phyloP scores from a whole-genome alignment of 2,329 filamentous ascomycete species.

The Penicillium sp. region DNA sequence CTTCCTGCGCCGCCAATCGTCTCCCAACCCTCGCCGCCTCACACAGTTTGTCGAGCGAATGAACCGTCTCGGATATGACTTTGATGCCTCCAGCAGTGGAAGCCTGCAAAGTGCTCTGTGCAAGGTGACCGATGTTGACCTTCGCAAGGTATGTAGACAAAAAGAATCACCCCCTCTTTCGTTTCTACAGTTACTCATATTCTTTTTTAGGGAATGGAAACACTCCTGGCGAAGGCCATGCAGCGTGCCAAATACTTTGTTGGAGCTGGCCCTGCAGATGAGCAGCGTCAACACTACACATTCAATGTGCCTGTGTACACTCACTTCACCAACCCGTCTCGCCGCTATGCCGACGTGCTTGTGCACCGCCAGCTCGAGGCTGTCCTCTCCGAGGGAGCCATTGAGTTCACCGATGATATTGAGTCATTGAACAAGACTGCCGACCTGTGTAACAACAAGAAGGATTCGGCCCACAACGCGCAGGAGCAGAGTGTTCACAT shows the following conservation, averaged over 20 bases:
- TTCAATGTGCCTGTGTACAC: slow-evolving; percentile 94
- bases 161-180: not conserved
- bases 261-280: slow-evolving; percentile 74
- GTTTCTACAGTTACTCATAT: slow-evolving; percentile 12
- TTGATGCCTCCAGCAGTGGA: slow-evolving; percentile 88
- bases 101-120: slow-evolving; percentile 93
- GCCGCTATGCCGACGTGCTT: slow-evolving; percentile 91
- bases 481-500: slow-evolving; percentile 99
- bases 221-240: slow-evolving; percentile 92
- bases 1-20: slow-evolving; percentile 80
- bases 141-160: slow-evolving; percentile 69
- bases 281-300: slow-evolving; percentile 84
- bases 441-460: slow-evolving; percentile 97
- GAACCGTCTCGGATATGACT: slow-evolving; percentile 85
- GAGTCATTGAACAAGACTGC: slow-evolving; percentile 89
- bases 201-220: slow-evolving; percentile 78
- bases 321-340: slow-evolving; percentile 93
- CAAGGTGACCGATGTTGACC: slow-evolving; percentile 83
- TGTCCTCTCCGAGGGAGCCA: slow-evolving; percentile 76
- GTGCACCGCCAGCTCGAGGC: slow-evolving; percentile 94
- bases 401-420: slow-evolving; percentile 86
- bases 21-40: slow-evolving; percentile 85
- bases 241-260: slow-evolving; percentile 95
- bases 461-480: slow-evolving; percentile 94
- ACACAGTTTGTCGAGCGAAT: slow-evolving; percentile 92